Base-by-base conservation (phyloP, 441 rosid species). In the Syzygium syzygioides region DNA sequence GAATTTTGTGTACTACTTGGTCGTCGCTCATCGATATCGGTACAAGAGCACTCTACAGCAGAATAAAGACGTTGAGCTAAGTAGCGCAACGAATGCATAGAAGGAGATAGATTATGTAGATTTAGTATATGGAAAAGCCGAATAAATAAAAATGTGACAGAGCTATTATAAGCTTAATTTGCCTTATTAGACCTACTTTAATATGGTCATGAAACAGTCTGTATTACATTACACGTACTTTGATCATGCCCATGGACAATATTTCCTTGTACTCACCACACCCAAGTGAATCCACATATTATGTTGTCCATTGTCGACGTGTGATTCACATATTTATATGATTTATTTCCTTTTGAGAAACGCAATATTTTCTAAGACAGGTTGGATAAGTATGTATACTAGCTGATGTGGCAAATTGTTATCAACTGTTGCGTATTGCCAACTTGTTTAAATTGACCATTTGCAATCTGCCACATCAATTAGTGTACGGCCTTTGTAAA, bases 1-100 rank as follows among this genome's bases (percentile, higher is more conserved):
- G 62, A 95, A 96, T 88, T 89, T 91, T 34, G n/a, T 93, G 30
- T 93, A 94, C 79, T 96, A 93, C 87, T 90, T 97, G 54, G 90
- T 83, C 59, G 92, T 91, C 90, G 95, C 98, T 7, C 79, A 20
- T 41, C 91, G 89, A 15, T 95, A 96, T 90, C 91, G 86, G 14
- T 94, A 95, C 89, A 95, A 91, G 89, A 89, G 17, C 3, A 85
- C 86, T 45, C 66, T 20, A 7, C 45, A 56, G 83, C 80, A 71
- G 12, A 88, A 87, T 18, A 87, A 92, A 85, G 94, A 94, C 86
- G 90, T 95, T 55, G 96, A 95, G 91, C 90, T 93, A 68, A 91
- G 91, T 87, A 71, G 50, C 7, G 80, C 50, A 28, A 37, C 80
- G 50, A 41, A 71, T 71, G 80, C 37, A 20, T 71, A 71, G 17